Percentiles rank a stretch among this genome's conserved stretches.
Evolutionary conservation across 306 rosid genomes (phyloP).

Genomic region (Medicago truncatula): DNA sequence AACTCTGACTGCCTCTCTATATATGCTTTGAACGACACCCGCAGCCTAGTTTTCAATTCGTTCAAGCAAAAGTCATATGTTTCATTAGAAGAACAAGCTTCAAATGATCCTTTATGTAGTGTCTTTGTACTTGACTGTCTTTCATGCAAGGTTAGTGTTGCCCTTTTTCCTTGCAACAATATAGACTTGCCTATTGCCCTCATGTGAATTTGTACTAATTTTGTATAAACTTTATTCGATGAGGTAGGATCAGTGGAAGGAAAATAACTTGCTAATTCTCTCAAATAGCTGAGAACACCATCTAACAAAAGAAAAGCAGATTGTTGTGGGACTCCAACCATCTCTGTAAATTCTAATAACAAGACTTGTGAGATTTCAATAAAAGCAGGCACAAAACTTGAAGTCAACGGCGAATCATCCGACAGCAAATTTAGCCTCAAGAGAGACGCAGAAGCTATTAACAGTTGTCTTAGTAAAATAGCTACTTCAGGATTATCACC

Average conservation of each 20-base stretch:
- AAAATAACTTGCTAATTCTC: conserved; percentile 73
- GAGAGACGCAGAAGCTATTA: conserved; percentile 71
- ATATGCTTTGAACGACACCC: conserved; percentile 70
- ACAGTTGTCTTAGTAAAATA: conserved; percentile 73
- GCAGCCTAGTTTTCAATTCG: conserved; percentile 69
- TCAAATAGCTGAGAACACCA: conserved; percentile 76
- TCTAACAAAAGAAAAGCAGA: conserved; percentile 76
- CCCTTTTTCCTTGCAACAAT: conserved; percentile 78
- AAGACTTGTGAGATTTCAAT: conserved; percentile 65
- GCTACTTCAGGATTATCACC: conserved; percentile 68
- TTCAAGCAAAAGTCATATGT: conserved; percentile 55
- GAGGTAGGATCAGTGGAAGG: conserved; percentile 63
- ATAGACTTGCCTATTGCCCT: conserved; percentile 81
- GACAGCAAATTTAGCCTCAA: conserved; percentile 66
- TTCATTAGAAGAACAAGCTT: conserved; percentile 55
- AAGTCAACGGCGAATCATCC: conserved; percentile 49
- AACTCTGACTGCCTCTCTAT: conserved; percentile 70
- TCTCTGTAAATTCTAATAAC: conserved; percentile 65
- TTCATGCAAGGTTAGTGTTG: conserved; percentile 73
- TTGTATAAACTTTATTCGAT: conserved; percentile 61
- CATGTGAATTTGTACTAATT: conserved; percentile 67
- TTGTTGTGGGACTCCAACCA: conserved; percentile 65
- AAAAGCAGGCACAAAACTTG: conserved; percentile 55
- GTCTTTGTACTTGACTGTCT: conserved; percentile 69
- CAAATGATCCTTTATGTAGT: conserved; percentile 53